A percentile compares a stretch with the other conserved stretches of the same genome.
Conservation (phyloP, 345 rosid species). For the Anastatica hierochuntica region DNA sequence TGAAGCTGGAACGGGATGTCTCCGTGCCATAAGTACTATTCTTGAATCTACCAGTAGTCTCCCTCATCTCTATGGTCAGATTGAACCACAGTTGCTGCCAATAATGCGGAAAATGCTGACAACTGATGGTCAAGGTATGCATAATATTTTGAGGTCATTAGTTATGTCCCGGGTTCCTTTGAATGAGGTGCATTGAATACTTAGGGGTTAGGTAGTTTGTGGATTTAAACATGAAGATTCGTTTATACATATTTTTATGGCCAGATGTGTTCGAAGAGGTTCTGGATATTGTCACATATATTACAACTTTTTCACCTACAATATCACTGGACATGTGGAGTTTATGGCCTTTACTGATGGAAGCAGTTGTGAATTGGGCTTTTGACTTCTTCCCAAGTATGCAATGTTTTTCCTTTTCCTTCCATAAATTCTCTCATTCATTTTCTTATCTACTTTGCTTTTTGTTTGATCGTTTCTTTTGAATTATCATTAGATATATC, state of each 20-base stretch:
- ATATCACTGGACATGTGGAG: constrained; percentile 97
- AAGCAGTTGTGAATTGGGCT: constrained; percentile 94
- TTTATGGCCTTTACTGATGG: constrained; percentile 94
- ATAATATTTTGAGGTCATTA: not conserved
- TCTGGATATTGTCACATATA: constrained; percentile 86
- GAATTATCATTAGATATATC: constrained; percentile 55
- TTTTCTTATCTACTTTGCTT: not conserved
- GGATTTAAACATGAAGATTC: not conserved
- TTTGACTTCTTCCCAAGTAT: constrained; percentile 92
- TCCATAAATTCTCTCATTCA: not conserved
- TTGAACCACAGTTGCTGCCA: constrained; percentile 81
- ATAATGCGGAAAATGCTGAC: constrained; percentile 94
- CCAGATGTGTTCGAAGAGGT: constrained; percentile 99
- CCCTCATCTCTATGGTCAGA: constrained; percentile 76
- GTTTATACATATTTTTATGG: constrained; percentile 1
- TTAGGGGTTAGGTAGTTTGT: not conserved
- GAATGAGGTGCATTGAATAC: not conserved
- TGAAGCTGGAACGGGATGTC: constrained; percentile 85
- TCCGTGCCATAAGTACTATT: constrained; percentile 94
- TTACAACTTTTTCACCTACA: constrained; percentile 91
- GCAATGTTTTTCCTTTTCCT: too few relatives aligned
- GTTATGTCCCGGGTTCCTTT: constrained; percentile 5
- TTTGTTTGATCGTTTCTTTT: not conserved
- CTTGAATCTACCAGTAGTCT: constrained; percentile 90
- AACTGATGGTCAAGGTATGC: constrained; percentile 91